phyloP scores from a whole-genome alignment of 2,329 filamentous ascomycete species.

The Bipolaris cookei region DNA sequence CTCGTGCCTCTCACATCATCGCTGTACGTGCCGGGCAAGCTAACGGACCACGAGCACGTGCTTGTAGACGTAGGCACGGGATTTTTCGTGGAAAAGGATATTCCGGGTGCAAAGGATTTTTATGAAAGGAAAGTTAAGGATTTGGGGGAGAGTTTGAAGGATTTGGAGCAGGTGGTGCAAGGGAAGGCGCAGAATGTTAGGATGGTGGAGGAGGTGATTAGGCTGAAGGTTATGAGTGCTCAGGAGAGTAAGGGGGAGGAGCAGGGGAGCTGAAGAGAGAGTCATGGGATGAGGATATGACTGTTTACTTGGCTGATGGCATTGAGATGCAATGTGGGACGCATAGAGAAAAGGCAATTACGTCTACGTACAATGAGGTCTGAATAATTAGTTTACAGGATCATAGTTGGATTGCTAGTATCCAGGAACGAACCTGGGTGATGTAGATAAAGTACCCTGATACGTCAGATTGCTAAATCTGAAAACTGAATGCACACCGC shows the following conservation, averaged over 20 bases:
- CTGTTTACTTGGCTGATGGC: neutral
- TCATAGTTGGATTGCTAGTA: neutral
- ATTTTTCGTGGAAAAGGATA: slow-evolving; percentile 88
- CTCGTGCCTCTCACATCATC: slow-evolving; percentile 95
- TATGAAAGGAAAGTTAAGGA: slow-evolving; percentile 73
- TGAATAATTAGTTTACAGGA: neutral
- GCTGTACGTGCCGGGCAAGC: slow-evolving; percentile 85
- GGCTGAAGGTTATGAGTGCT: slow-evolving; percentile 46
- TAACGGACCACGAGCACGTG: slow-evolving; percentile 58
- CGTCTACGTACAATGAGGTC: neutral
- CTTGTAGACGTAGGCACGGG: slow-evolving; percentile 92
- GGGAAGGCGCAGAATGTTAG: slow-evolving; percentile 84
- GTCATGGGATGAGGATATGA: neutral
- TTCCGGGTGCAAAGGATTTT: slow-evolving; percentile 68
- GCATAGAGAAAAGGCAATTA: neutral
- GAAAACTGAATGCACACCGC: neutral
- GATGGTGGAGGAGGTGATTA: slow-evolving; percentile 78
- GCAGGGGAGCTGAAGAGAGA: slow-evolving; percentile 26
- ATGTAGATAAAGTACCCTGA: neutral
- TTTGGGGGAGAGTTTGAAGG: slow-evolving; percentile 67
- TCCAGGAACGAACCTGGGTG: neutral
- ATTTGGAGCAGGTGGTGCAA: slow-evolving; percentile 71
- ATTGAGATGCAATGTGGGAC: neutral
- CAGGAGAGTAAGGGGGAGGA: slow-evolving; percentile 39
- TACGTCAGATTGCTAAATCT: neutral